phyloP scores from a whole-genome alignment of 2,329 filamentous ascomycete species.

The Aureobasidium mangrovei region DNA sequence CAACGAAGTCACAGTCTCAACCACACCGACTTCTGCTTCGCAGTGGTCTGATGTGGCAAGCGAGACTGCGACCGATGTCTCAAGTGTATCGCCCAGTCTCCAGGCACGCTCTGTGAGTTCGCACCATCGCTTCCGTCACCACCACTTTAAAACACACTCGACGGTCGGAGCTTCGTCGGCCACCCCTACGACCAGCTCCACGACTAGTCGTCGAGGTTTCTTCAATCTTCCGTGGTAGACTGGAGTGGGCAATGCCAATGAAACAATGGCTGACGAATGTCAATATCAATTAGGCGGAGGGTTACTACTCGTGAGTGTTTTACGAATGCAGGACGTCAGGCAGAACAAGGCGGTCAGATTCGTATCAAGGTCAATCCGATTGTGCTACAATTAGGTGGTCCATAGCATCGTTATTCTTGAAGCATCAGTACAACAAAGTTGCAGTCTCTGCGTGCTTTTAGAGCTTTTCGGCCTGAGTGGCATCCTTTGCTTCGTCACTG shows the following conservation, averaged over 20 bases:
- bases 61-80: background rate
- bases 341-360: no score
- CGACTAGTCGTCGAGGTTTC: slow-evolving; percentile 2
- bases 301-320: background rate
- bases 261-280: no score
- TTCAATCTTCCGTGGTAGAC: slow-evolving; percentile 9
- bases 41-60: background rate
- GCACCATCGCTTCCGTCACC: slow-evolving; percentile 4
- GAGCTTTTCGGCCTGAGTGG: background rate
- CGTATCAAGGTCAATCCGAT: no score
- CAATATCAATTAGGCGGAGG: no score
- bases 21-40: background rate
- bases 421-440: no score
- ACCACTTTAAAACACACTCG: background rate
- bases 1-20: no score
- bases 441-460: background rate
- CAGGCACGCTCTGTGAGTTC: slow-evolving; percentile 10
- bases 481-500: slow-evolving; percentile 20
- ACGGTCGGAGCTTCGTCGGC: background rate
- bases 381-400: no score
- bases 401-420: no score
- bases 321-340: background rate
- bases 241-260: no score
- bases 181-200: background rate
- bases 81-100: background rate